Evolutionary conservation across 1,284 basidiomycete species (phyloP), one percentile per base, ranked within the genome.

Genomic region (Hemileia vastatrix): DNA sequence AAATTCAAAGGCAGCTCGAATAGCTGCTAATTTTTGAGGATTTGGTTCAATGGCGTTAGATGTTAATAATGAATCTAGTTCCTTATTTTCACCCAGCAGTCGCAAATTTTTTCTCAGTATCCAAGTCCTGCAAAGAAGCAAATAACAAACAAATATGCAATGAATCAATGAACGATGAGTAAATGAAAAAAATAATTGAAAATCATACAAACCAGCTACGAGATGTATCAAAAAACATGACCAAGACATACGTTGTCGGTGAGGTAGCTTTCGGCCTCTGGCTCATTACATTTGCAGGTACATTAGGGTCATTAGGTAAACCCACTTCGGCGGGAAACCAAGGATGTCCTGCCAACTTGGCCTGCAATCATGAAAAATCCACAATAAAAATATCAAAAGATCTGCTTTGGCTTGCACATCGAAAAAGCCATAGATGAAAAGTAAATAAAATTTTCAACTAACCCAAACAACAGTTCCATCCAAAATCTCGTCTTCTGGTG

Each of bases 311-410:
- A 8, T 48, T 49, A 32, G 54, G 54, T 18, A 63, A 40, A 15
- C 61, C 61, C 18, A 63, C 61, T 57, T 63, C 61, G 23, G 54
- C 61, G n/a, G 61, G 61, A 21, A 63, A 63, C 61, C 61, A 63
- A 57, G 48, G 48, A 50, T 63, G 61, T 6, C 61, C 61, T 21
- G 47, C 54, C 4, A 63, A 54, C 15, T 63, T 63, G 3, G 61
- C 61, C 61, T 63, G 36, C 31, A 47, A 44, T 18, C 43, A 18
- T 45, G 9, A n/a, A 45, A 8, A n/a, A 45, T 18, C 21, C 44
- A 45, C 6, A n/a, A 5, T 3, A 4, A 45, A 45, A 45, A 45
- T n/a, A 43, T 43, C 6, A 43, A 8, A 43, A 43, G n/a, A 43
- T n/a, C 6, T 43, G 36, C 6, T 43, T n/a, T 8, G n/a, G 36